Evolutionary conservation across 495 filamentous ascomycete genomes (phyloP).

Genomic region (Hypoxylon trugodes): DNA sequence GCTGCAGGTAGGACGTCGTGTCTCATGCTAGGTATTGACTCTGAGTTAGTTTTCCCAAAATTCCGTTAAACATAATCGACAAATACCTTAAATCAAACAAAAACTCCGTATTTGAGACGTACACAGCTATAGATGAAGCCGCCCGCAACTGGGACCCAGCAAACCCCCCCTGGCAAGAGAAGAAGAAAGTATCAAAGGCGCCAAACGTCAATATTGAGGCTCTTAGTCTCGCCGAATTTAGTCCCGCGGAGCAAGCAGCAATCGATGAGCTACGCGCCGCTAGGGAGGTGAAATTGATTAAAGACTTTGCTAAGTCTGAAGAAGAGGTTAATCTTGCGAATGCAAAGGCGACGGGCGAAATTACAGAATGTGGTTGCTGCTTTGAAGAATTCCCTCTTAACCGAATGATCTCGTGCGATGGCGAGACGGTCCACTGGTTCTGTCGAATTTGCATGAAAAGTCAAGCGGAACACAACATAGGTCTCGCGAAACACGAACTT

Average conservation of each 20-base stretch:
- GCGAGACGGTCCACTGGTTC: conserved; percentile 62
- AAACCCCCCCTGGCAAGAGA: conserved; percentile 27
- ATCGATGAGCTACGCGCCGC: conserved; percentile 43
- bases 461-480: conserved; percentile 73
- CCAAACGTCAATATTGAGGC: conserved; percentile 1
- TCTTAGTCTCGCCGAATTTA: conserved; percentile 9
- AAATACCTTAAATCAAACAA: conserved; percentile 5
- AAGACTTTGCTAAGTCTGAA: conserved; percentile 42
- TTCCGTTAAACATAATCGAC: conserved; percentile 10
- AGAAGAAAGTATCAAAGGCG: conserved; percentile 29
- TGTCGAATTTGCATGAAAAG: conserved; percentile 71
- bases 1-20: not conserved
- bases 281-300: conserved; percentile 22
- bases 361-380: conserved; percentile 76
- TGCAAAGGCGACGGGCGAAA: conserved; percentile 56
- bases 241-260: conserved; percentile 34
- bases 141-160: conserved; percentile 16
- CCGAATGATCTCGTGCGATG: conserved; percentile 72
- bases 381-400: conserved; percentile 71
- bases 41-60: conserved; percentile 30
- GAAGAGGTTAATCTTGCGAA: conserved; percentile 55
- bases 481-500: conserved; percentile 67
- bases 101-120: conserved; percentile 42
- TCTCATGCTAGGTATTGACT: not conserved
- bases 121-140: conserved; percentile 40